Conservation (phyloP, 2,329 filamentous ascomycete genomes). For the Knufia petricola region DNA sequence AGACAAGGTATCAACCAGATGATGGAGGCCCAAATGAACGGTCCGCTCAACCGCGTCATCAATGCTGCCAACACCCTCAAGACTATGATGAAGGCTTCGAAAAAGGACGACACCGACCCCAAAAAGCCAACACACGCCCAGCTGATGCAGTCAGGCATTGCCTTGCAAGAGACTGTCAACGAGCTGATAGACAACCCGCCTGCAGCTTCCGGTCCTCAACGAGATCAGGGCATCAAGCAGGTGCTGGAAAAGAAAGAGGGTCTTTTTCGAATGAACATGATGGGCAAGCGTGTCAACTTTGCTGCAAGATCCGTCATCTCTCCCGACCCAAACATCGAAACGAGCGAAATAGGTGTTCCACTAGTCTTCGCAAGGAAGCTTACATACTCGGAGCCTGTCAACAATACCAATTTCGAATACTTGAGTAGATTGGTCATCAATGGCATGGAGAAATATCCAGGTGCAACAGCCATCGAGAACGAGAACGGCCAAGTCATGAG, state of each 20-base stretch:
- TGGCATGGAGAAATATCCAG: conserved; percentile 85
- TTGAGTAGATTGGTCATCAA: conserved; percentile 95
- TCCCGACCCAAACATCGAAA: conserved; percentile 96
- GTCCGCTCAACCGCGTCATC: conserved; percentile 75
- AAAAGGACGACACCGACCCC: conserved; percentile 36
- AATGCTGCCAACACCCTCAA: conserved; percentile 65
- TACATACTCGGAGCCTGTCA: conserved; percentile 94
- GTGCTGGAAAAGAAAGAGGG: conserved; percentile 98
- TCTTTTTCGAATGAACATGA: conserved; percentile 98
- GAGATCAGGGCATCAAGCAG: conserved; percentile 94
- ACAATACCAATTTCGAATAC: conserved; percentile 92
- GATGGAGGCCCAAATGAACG: conserved; percentile 80
- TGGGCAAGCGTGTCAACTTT: conserved; percentile 68
- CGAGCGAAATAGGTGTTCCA: conserved; percentile 95
- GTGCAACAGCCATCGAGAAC: conserved; percentile 87
- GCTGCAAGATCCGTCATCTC: conserved; percentile 96
- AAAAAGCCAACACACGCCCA: conserved; percentile 60
- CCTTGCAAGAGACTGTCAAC: conserved; percentile 83
- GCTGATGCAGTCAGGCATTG: conserved; percentile 64
- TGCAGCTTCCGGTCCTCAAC: conserved; percentile 64
- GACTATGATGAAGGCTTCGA: conserved; percentile 42
- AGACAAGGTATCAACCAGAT: conserved; percentile 71
- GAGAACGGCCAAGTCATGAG: conserved; percentile 88
- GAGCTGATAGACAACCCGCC: conserved; percentile 86
- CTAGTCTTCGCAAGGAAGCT: conserved; percentile 95